phyloP scores from a whole-genome alignment of 2,329 filamentous ascomycete genomes.

The Spiromastix sp. region DNA sequence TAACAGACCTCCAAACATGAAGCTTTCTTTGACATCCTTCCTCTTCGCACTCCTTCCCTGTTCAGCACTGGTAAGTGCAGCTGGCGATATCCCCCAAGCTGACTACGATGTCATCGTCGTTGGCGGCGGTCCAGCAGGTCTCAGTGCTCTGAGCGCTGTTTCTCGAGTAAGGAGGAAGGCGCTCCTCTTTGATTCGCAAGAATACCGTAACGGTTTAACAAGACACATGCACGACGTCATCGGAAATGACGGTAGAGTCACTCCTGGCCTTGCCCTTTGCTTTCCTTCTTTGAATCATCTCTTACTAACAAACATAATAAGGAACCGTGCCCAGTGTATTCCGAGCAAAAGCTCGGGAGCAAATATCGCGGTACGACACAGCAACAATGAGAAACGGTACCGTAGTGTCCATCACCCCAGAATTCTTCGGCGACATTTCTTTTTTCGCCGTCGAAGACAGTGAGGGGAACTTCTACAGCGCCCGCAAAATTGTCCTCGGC shows the following conservation, averaged over 20 bases:
- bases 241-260: slow-evolving; percentile 44
- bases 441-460: slow-evolving; percentile 37
- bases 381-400: slow-evolving; percentile 43
- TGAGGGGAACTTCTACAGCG: slow-evolving; percentile 28
- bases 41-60: too few relatives aligned
- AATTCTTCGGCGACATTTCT: too few relatives aligned
- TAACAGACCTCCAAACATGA: too few relatives aligned
- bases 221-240: slow-evolving; percentile 53
- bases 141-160: slow-evolving; percentile 46
- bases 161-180: slow-evolving; percentile 47
- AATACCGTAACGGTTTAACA: slow-evolving; percentile 48
- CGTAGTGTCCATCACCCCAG: slow-evolving; percentile 29
- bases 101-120: slow-evolving; percentile 48
- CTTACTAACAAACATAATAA: slow-evolving; percentile 17
- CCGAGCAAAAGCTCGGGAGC: slow-evolving; percentile 43
- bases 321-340: slow-evolving; percentile 46
- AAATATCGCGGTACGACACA: slow-evolving; percentile 43
- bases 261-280: background rate
- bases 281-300: background rate
- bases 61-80: too few relatives aligned
- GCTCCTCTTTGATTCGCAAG: slow-evolving; percentile 47
- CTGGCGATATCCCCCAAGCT: slow-evolving; percentile 18
- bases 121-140: slow-evolving; percentile 48
- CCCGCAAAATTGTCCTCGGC: slow-evolving; percentile 47
- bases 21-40: too few relatives aligned